These are phyloP conservation scores for Pythium sukuiense DNA, from an alignment of 352 stramenopile species.

Conservation along the genomic window DNA sequence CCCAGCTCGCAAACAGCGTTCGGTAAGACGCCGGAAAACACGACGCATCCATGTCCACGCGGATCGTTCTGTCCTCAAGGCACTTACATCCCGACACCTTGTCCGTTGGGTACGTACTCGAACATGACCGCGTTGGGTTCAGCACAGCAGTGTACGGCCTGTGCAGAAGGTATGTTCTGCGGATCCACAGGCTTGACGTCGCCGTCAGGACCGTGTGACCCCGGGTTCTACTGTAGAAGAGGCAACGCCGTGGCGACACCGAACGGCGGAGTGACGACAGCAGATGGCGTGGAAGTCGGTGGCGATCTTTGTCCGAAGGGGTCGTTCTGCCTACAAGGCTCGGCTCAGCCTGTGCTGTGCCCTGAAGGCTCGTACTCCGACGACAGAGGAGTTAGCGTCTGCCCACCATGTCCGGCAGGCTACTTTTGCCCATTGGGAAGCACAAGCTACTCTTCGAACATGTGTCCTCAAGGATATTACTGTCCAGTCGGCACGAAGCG, in stretches of 20 bases:
- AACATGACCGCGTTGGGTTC: slow-evolving; percentile 45
- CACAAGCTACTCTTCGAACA: slow-evolving; percentile 39
- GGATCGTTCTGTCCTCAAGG: slow-evolving; percentile 75
- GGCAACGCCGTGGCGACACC: slow-evolving; percentile 12
- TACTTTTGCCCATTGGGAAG: slow-evolving; percentile 43
- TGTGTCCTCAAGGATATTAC: slow-evolving; percentile 81
- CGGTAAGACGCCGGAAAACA: slow-evolving; percentile 36
- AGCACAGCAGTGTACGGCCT: slow-evolving; percentile 52
- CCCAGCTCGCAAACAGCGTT: slow-evolving; percentile 41
- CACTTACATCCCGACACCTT: slow-evolving; percentile 59
- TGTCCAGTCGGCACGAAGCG: slow-evolving; percentile 67
- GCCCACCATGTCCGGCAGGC: slow-evolving; percentile 34
- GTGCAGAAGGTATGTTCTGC: slow-evolving; percentile 56
- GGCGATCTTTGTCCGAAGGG: slow-evolving; percentile 61
- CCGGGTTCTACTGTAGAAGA: slow-evolving; percentile 39
- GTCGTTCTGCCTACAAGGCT: slow-evolving; percentile 75
- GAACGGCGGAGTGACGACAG: slow-evolving; percentile 3
- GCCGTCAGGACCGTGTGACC: slow-evolving; percentile 39
- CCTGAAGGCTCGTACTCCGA: slow-evolving; percentile 66
- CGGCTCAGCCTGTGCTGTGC: slow-evolving; percentile 58
- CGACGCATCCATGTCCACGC: slow-evolving; percentile 46
- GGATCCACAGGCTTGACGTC: slow-evolving; percentile 31
- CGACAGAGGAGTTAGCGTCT: slow-evolving; percentile 29
- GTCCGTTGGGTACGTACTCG: slow-evolving; percentile 60
- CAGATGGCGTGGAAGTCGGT: slow-evolving; percentile 4